phyloP scores from a whole-genome alignment of 805 yeast genomes.

The Tanozyma kutaoensis region DNA sequence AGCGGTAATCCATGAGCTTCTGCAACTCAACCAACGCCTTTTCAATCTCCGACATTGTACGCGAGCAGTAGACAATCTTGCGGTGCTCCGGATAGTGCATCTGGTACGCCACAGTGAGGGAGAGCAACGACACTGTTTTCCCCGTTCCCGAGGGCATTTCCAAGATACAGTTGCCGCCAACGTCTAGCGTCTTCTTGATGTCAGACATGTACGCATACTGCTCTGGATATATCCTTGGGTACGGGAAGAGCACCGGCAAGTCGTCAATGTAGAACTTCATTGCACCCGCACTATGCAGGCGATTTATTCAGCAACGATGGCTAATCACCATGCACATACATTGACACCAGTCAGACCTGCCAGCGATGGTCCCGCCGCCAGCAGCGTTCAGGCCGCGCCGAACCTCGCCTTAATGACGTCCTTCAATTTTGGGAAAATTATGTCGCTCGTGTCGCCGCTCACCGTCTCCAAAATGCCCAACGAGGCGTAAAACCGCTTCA shows the following conservation, averaged over 20 bases:
- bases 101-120: slow-evolving; percentile 91
- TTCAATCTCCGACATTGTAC: slow-evolving; percentile 99
- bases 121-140: slow-evolving; percentile 82
- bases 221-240: slow-evolving; percentile 94
- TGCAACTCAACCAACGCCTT: slow-evolving; percentile 89
- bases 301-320: no score
- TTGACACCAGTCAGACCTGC: no score
- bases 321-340: no score
- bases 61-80: slow-evolving; percentile 92
- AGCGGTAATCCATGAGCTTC: slow-evolving; percentile 74
- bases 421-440: slow-evolving; percentile 62
- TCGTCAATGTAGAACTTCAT: slow-evolving; percentile 88
- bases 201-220: slow-evolving; percentile 98
- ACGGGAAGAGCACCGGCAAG: slow-evolving; percentile 89
- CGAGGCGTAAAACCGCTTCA: slow-evolving; percentile 45
- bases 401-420: slow-evolving; percentile 19
- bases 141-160: slow-evolving; percentile 99
- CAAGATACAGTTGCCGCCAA: slow-evolving; percentile 89
- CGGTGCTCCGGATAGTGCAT: slow-evolving; percentile 90
- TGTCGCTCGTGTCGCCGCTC: slow-evolving; percentile 72
- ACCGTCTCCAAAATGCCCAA: slow-evolving; percentile 36
- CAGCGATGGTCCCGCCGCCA: no score
- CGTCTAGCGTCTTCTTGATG: slow-evolving; percentile 84
- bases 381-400: no score
- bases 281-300: not conserved